Conservation (phyloP, 371 early-diverging fungal genomes). For the Apophysomyces elegans region DNA sequence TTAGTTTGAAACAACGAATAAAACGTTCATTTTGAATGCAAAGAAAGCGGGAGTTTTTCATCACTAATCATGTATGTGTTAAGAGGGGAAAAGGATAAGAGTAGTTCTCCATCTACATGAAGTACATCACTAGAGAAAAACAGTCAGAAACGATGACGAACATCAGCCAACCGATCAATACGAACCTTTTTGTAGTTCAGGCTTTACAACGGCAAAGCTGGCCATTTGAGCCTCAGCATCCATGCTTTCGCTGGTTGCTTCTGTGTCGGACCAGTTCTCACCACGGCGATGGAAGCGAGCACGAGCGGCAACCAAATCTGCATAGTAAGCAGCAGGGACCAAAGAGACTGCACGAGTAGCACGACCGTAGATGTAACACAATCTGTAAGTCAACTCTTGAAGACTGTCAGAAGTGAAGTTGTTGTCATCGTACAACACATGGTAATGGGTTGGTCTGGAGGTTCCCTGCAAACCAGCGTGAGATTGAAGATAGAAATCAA, state of each 20-base stretch:
- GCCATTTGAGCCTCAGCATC: conserved; percentile 49
- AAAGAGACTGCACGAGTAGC: conserved; percentile 84
- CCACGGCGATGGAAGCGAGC: conserved; percentile 79
- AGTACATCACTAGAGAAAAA: conserved; percentile 30
- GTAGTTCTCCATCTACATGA: conserved; percentile 24
- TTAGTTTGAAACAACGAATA: conserved; percentile 1
- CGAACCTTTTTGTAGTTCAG: conserved; percentile 35
- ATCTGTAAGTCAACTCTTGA: conserved; percentile 82
- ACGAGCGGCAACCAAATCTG: conserved; percentile 84
- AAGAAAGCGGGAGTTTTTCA: too few relatives aligned
- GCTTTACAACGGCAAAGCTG: conserved; percentile 47
- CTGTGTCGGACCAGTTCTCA: conserved; percentile 56
- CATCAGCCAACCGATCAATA: not conserved
- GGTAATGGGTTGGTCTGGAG: conserved; percentile 90
- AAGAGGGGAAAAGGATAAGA: not conserved
- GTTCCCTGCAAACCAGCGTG: conserved; percentile 94
- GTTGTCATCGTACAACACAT: conserved; percentile 87
- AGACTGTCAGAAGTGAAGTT: conserved; percentile 76
- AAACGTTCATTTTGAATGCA: too few relatives aligned
- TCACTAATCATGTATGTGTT: too few relatives aligned
- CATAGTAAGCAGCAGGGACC: conserved; percentile 90
- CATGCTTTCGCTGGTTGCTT: conserved; percentile 45
- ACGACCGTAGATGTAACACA: conserved; percentile 91
- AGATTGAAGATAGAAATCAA: conserved; percentile 89
- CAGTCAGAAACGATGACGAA: conserved; percentile 1